Evolutionary conservation across 495 filamentous ascomycete species (phyloP).

Genomic region (Hypoxylon lienhwacheense): DNA sequence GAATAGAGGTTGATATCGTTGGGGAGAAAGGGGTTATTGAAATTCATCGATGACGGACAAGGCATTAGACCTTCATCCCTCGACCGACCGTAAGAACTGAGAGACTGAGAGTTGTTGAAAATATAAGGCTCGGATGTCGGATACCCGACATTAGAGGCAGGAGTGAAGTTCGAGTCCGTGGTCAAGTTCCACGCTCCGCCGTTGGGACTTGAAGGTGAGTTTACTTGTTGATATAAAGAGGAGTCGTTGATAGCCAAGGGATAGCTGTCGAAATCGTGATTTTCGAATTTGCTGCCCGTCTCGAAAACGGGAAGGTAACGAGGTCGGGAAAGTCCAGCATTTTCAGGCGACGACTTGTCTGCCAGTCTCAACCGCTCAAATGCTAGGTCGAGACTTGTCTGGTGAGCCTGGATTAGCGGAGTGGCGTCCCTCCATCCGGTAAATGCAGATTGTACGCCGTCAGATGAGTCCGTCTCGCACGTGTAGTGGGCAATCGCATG

Average conservation of each 20-base stretch:
- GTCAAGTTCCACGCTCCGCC: neutral
- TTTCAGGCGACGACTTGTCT: neutral
- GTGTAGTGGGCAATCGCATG: constrained; percentile 12
- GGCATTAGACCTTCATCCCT: neutral
- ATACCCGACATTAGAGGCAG: constrained; percentile 1
- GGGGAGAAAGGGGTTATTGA: neutral
- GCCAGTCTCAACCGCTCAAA: constrained; percentile 7
- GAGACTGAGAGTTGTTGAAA: neutral
- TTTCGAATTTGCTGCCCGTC: constrained; percentile 6
- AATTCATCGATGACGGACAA: neutral
- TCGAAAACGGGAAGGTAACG: constrained; percentile 6
- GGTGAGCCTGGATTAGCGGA: neutral
- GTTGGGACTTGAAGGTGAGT: neutral
- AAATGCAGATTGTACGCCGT: constrained; percentile 15
- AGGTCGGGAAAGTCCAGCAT: constrained; percentile 1
- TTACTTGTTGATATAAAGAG: neutral
- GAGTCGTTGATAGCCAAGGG: constrained; percentile 9
- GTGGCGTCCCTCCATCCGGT: constrained; percentile 4
- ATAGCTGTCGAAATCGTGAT: neutral
- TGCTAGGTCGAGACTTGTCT: constrained; percentile 2
- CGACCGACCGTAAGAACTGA: neutral
- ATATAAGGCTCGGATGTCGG: neutral
- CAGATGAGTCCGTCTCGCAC: constrained; percentile 4
- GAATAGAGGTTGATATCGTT: neutral
- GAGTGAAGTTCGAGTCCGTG: neutral